Base-by-base conservation (phyloP, 169 alveolate species). In the Plasmodium knowlesi region DNA sequence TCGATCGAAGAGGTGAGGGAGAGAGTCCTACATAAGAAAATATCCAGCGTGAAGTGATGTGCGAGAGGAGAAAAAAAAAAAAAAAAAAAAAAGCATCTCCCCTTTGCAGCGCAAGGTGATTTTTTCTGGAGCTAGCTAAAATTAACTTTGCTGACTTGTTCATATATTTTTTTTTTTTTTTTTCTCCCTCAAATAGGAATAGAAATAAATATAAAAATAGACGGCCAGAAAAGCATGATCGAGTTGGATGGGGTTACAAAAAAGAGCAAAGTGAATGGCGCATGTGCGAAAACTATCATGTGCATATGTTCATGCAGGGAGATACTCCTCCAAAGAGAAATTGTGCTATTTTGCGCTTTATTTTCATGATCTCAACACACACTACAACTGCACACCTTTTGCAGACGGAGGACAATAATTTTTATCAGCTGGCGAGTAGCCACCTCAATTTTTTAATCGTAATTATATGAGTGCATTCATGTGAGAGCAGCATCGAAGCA, bases 211-310 rank as follows among this genome's bases (percentile, higher is more conserved):
- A 50, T 85, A 39, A 73, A 76, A 67, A 85, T 85, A 28, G 85
- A 53, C 37, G 93, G 74, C 72, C 84, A 85, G 41, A 85, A 85
- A 41, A 85, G 79, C 34, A 85, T 85, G 84, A 73, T 85, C 19
- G 74, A 85, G 43, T 19, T 72, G 28, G 93, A 85, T 4, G 78
- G 80, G 84, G 93, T 85, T 73, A 85, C 39, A 84, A 25, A 83
- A 39, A 37, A 73, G 30, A 32, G 25, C n/a, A 28, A n/a, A 22
- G n/a, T 16, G 71, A 22, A 46, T 8, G 71, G 12, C 70, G 34
- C 71, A 54, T 41, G 25, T 37, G 84, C 12, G 25, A n/a, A 43
- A n/a, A n/a, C 22, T 14, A 6, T 8, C 39, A 22, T 82, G 37
- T 54, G 19, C 41, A 43, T 32, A 30, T 25, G 37, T 34, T 3